A percentile compares a stretch with the other conserved stretches of the same genome.
phyloP scores from a whole-genome alignment of 176 grass and related monocot genomes.

The Phragmites australis region DNA sequence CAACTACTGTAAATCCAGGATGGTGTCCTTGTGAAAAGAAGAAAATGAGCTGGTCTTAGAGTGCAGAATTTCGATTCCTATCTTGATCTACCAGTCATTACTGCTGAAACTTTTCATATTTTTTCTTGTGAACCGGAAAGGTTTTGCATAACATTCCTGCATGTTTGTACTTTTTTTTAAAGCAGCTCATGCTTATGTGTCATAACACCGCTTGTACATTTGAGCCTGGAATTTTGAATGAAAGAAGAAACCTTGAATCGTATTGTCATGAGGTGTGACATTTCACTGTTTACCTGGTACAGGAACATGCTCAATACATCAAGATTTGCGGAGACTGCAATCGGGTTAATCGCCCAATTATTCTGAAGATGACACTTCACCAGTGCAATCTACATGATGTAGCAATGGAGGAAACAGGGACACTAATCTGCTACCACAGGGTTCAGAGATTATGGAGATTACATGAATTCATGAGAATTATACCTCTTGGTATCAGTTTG shows the following conservation, averaged over 20 bases:
- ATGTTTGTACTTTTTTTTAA: not conserved
- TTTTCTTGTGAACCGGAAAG: not conserved
- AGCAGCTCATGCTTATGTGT: not conserved
- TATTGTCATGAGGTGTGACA: not conserved
- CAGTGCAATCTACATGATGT: not conserved
- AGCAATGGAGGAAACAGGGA: slow-evolving; percentile 8
- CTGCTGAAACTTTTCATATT: not conserved
- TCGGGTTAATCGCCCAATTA: not conserved
- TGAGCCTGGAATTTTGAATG: not conserved
- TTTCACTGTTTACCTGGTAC: not conserved
- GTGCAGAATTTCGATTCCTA: not conserved
- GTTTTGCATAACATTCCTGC: not conserved
- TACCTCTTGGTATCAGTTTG: not conserved
- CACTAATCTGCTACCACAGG: not conserved
- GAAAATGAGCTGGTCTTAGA: not conserved
- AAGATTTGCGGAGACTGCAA: not conserved
- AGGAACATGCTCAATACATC: not conserved
- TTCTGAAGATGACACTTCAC: slow-evolving; percentile 21
- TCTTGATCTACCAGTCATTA: not conserved
- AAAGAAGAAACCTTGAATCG: not conserved
- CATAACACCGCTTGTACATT: not conserved
- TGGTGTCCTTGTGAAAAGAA: not conserved
- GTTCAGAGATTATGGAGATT: not conserved
- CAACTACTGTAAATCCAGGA: not conserved
- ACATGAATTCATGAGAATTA: not conserved